These are phyloP conservation scores for Sordariomycetes sp. DNA, from an alignment of 2,329 filamentous ascomycete species.

Conservation along the genomic window DNA sequence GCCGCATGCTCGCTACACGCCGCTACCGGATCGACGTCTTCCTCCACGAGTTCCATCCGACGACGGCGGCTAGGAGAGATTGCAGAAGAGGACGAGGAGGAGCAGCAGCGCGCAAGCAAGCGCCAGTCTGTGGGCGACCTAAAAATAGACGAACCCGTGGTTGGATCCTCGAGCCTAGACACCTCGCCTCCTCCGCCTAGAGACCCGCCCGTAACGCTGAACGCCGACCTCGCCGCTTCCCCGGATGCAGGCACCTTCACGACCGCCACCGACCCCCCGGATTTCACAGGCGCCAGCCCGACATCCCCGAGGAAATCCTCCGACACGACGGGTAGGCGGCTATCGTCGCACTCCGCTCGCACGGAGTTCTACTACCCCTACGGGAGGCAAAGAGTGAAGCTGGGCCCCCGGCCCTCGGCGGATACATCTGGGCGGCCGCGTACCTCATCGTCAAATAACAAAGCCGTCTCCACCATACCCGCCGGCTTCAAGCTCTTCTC, in stretches of 20 bases:
- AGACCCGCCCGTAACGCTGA: slow-evolving; percentile 29
- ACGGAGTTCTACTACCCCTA: slow-evolving; percentile 35
- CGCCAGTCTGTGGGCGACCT: slow-evolving; percentile 40
- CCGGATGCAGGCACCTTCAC: slow-evolving; percentile 37
- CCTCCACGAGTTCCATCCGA: slow-evolving; percentile 68
- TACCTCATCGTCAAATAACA: slow-evolving; percentile 41
- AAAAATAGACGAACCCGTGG: slow-evolving; percentile 2
- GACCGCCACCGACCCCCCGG: slow-evolving; percentile 33
- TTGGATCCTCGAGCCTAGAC: slow-evolving; percentile 9
- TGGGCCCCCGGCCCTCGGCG: slow-evolving; percentile 71
- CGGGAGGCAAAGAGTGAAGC: slow-evolving; percentile 71
- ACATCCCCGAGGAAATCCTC: slow-evolving; percentile 29
- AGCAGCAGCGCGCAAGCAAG: slow-evolving; percentile 40
- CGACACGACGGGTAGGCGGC: slow-evolving; percentile 25
- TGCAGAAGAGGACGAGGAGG: slow-evolving; percentile 81
- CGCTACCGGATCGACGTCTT: slow-evolving; percentile 73
- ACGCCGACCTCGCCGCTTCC: slow-evolving; percentile 35
- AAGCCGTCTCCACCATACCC: slow-evolving; percentile 68
- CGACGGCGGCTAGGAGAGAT: slow-evolving; percentile 78
- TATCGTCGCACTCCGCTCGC: slow-evolving; percentile 38
- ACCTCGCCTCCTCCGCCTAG: slow-evolving; percentile 5
- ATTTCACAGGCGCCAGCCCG: slow-evolving; percentile 34
- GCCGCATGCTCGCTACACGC: slow-evolving; percentile 83
- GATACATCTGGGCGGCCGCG: slow-evolving; percentile 49
- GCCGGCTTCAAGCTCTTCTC: slow-evolving; percentile 62